Evolutionary conservation across 23 red algal species (phyloP).

Genomic region (Porphyridium purpureum): DNA sequence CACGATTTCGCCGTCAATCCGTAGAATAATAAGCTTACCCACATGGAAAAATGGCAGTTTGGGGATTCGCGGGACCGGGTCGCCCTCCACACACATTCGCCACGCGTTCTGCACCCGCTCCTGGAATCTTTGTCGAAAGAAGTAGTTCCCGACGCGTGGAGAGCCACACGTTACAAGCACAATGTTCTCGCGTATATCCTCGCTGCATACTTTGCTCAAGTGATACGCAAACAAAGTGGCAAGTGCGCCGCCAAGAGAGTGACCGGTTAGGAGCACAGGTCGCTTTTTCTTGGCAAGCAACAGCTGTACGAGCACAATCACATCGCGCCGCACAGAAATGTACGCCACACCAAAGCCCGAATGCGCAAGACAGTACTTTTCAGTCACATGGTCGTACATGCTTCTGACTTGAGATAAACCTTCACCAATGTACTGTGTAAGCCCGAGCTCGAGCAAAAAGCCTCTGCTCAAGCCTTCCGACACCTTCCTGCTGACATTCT

Average conservation of each 20-base stretch:
- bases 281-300: constrained; percentile 19
- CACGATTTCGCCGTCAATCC: too few relatives aligned
- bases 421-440: too few relatives aligned
- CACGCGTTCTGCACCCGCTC: constrained; percentile 43
- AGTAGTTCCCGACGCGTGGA: constrained; percentile 43
- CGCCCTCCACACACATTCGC: constrained; percentile 44
- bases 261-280: constrained; percentile 50
- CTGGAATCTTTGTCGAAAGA: constrained; percentile 16
- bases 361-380: constrained; percentile 30
- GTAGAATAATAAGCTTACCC: constrained; percentile 46
- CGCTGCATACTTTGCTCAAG: too few relatives aligned
- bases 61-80: constrained; percentile 34
- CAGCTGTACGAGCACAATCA: constrained; percentile 23
- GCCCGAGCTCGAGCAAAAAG: too few relatives aligned
- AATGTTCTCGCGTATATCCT: too few relatives aligned
- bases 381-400: too few relatives aligned
- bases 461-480: too few relatives aligned
- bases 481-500: too few relatives aligned
- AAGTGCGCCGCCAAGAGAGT: constrained; percentile 27
- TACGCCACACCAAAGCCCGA: constrained; percentile 48
- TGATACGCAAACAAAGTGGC: constrained; percentile 11
- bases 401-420: too few relatives aligned
- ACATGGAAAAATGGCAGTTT: constrained; percentile 23
- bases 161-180: constrained; percentile 63
- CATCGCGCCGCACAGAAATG: constrained; percentile 22